phyloP scores from a whole-genome alignment of 2,329 filamentous ascomycete species.

The Salinomyces thailandicus region DNA sequence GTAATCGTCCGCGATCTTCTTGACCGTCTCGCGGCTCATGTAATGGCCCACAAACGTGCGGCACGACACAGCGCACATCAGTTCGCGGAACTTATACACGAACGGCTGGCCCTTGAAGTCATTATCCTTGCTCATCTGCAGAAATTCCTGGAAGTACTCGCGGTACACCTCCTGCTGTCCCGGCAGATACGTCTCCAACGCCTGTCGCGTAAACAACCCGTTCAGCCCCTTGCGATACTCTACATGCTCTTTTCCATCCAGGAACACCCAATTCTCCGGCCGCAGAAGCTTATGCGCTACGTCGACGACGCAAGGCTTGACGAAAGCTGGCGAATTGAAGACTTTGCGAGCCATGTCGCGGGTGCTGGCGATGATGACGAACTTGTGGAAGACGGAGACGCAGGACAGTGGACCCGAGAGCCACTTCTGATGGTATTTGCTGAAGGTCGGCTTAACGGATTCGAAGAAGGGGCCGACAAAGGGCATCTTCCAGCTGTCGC shows the following conservation, averaged over 20 bases:
- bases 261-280: constrained; percentile 89
- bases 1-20: constrained; percentile 93
- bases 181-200: constrained; percentile 78
- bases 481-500: constrained; percentile 38
- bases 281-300: constrained; percentile 87
- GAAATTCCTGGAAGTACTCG: constrained; percentile 69
- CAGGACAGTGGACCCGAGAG: constrained; percentile 82
- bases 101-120: constrained; percentile 68
- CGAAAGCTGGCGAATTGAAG: constrained; percentile 83
- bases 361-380: constrained; percentile 91
- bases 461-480: constrained; percentile 84
- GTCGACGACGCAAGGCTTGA: constrained; percentile 95
- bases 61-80: constrained; percentile 90
- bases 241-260: constrained; percentile 88
- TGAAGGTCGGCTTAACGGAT: constrained; percentile 84
- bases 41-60: constrained; percentile 97
- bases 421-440: constrained; percentile 89
- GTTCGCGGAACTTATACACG: constrained; percentile 85
- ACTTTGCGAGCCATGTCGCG: constrained; percentile 94
- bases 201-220: constrained; percentile 82
- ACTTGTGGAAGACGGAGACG: constrained; percentile 99
- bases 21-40: constrained; percentile 78
- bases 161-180: constrained; percentile 89
- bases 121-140: constrained; percentile 58
- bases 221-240: constrained; percentile 97